A percentile compares a stretch with the other conserved stretches of the same genome.
These are phyloP conservation scores for Tylopilus sp. DNA, from an alignment of 1,284 basidiomycete genomes.

Conservation along the genomic window DNA sequence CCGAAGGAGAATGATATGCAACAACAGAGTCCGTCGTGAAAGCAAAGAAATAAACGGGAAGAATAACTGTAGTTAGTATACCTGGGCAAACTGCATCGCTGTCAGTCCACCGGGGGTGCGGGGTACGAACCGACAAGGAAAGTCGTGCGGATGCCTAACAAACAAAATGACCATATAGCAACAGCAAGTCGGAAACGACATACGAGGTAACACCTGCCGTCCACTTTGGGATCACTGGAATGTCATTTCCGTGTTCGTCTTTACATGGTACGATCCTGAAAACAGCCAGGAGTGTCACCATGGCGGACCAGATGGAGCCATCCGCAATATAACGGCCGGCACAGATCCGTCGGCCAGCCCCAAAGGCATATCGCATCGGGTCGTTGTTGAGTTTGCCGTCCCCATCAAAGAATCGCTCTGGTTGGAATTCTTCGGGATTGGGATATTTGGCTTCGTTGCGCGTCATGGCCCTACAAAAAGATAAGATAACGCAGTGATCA, in stretches of 20 bases:
- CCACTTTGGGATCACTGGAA: slow-evolving; percentile 38
- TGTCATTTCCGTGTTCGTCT: slow-evolving; percentile 39
- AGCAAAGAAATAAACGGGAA: not conserved
- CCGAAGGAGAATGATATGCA: not conserved
- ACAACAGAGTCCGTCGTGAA: not conserved
- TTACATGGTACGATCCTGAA: slow-evolving; percentile 40
- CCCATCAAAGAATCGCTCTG: slow-evolving; percentile 39
- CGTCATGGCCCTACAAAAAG: slow-evolving; percentile 35
- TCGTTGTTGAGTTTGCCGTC: slow-evolving; percentile 35
- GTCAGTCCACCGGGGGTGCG: slow-evolving; percentile 31
- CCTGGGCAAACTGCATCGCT: slow-evolving; percentile 28
- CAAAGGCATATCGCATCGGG: slow-evolving; percentile 31
- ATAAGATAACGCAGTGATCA: slow-evolving; percentile 3
- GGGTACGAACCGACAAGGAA: slow-evolving; percentile 39
- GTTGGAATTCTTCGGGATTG: slow-evolving; percentile 38
- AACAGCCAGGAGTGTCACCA: slow-evolving; percentile 42
- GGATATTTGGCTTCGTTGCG: slow-evolving; percentile 43
- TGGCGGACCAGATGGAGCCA: slow-evolving; percentile 45
- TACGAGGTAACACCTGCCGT: slow-evolving; percentile 42
- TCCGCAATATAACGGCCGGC: slow-evolving; percentile 46
- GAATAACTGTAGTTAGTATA: slow-evolving; percentile 23
- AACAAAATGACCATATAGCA: not conserved
- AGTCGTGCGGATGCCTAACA: slow-evolving; percentile 35
- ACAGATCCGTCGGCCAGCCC: slow-evolving; percentile 43
- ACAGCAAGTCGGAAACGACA: slow-evolving; percentile 1